Evolutionary conservation across 2,329 filamentous ascomycete species (phyloP), one percentile per base, ranked within the genome.

Genomic region (Fusarium coicis): DNA sequence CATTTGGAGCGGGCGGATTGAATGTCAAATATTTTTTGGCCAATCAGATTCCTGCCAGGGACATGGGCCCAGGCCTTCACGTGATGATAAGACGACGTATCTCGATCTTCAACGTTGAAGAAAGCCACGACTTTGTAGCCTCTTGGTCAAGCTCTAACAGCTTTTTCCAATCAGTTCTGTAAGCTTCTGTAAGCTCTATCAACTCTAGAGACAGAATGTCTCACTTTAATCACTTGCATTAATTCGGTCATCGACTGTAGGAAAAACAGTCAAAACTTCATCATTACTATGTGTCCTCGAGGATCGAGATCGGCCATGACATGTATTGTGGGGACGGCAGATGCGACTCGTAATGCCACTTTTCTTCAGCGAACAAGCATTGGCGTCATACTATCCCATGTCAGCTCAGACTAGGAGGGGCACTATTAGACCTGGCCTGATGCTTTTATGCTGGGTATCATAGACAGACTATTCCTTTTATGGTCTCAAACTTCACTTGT

Each of bases 71-170:
- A 28, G 18, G 19, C 50, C n/a, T 74, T 61, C 75, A 77, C 75
- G 75, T 77, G 75, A 77, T 60, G 75, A 76, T 76, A 76, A 76
- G 74, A 73, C 68, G 23, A 44, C 42, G 55, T 72, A 40, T 74
- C 68, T 74, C 59, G 60, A 70, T 69, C 47, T 42, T 42, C 21
- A 42, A 61, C 52, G 50, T 67, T 52, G 53, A 28, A 59, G 44
- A 50, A 56, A 59, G 55, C 44, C 49, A 72, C 64, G 26, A 34
- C 37, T 47, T 46, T 61, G 44, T 43, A 66, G n/a, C 40, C 39
- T 37, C 50, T 42, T 63, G 12, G n/a, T 55, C 43, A 36, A 47
- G 39, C 34, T 40, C 14, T 40, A 39, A 23, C 12, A 23, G 28
- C 14, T n/a, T 28, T 18, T 18, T 8, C 40, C 26, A 28, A 23